These are phyloP conservation scores for Ganoderma multipileum DNA, from an alignment of 1,284 basidiomycete species.

Conservation along the genomic window DNA sequence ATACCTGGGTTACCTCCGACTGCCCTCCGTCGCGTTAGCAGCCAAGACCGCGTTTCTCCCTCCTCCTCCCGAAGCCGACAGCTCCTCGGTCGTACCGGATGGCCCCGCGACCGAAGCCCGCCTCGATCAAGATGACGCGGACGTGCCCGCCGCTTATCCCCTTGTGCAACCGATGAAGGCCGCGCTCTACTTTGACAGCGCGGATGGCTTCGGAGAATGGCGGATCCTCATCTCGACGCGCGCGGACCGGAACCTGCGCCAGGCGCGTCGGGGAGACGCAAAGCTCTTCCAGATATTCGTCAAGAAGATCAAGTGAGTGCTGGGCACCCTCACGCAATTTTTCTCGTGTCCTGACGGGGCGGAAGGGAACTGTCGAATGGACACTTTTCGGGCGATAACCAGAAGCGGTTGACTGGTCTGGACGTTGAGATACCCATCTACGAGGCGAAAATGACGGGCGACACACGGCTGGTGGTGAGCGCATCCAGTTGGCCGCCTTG, in stretches of 20 bases:
- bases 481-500: background rate
- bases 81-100: background rate
- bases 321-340: no score
- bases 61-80: background rate
- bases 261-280: conserved; percentile 46
- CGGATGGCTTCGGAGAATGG: conserved; percentile 61
- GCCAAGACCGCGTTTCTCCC: background rate
- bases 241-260: conserved; percentile 52
- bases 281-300: conserved; percentile 54
- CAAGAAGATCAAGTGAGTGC: conserved; percentile 64
- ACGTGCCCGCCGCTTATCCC: conserved; percentile 42
- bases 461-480: conserved; percentile 66
- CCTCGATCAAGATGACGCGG: background rate
- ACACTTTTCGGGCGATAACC: conserved; percentile 72
- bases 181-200: conserved; percentile 57
- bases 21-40: background rate
- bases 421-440: conserved; percentile 59
- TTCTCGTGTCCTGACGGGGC: background rate
- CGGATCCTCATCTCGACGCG: conserved; percentile 53
- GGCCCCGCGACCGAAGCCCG: background rate
- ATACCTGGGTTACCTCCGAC: conserved; percentile 35
- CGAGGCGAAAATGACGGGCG: conserved; percentile 72
- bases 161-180: conserved; percentile 57
- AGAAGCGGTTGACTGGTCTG: conserved; percentile 61
- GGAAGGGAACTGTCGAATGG: conserved; percentile 68